Evolutionary conservation across 768 basidiomycete genomes (phyloP), one percentile per base, ranked within the genome.

Genomic region (Russula brevipes): DNA sequence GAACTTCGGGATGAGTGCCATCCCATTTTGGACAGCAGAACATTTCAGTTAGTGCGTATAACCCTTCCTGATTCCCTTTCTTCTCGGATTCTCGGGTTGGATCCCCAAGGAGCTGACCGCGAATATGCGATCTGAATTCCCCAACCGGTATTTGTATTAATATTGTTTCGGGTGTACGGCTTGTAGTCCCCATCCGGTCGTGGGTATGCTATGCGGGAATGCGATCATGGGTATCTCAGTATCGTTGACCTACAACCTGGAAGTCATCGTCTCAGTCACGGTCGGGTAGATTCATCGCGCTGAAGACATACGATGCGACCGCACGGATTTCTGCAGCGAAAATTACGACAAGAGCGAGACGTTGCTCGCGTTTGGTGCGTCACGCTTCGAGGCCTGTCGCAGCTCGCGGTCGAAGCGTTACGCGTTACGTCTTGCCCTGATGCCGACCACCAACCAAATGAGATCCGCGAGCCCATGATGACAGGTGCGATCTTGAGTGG

Each of bases 401-500:
- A 92, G 0, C 81, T 95, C 50, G 88, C 85, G 0, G 80, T 82
- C 2, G 88, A 92, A 55, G 91, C 89, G 0, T 80, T 24, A 24
- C 24, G 24, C 24, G 24, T 24, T 95, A n/a, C 82, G 85, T 52
- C 77, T 93, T 31, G 87, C 92, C 0, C 76, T 95, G 5, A 24
- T 88, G 5, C 93, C 90, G 0, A 87, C 85, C 5, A 85, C 95
- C 69, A 95, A 89, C 69, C 85, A 85, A 74, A 91, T 96, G 89
- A 91, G 89, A 87, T 85, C 44, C 45, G 75, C 61, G 17, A 44
- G 2, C 17, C 3, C 8, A 39, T 91, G 90, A 92, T 94, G 89
- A 91, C 89, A 0, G 93, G 93, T 67, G 90, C 92, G 5, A 87
- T 95, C 64, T 84, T 94, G 11, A 92, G 90, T 12, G 93, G 93